Conservation (phyloP, 2,329 filamentous ascomycete species). For the Clonostachys byssicola region DNA sequence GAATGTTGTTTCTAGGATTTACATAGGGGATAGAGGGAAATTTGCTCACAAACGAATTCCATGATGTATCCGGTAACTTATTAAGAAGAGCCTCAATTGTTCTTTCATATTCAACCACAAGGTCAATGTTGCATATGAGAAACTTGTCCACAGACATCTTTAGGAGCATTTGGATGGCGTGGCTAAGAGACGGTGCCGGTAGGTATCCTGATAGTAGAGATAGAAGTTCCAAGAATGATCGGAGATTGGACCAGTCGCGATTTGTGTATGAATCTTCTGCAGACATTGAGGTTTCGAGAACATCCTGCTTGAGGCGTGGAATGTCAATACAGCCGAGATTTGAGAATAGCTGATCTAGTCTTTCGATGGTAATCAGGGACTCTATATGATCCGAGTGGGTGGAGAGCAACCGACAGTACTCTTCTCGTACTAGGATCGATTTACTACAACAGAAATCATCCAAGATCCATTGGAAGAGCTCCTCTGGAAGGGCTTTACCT, state of each 20-base stretch:
- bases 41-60: slow-evolving; percentile 37
- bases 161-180: slow-evolving; percentile 41
- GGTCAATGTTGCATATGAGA: slow-evolving; percentile 34
- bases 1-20: slow-evolving; percentile 1
- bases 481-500: slow-evolving; percentile 46
- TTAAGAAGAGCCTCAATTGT: slow-evolving; percentile 37
- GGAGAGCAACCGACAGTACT: slow-evolving; percentile 55
- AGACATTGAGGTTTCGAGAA: slow-evolving; percentile 11
- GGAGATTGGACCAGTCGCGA: slow-evolving; percentile 41
- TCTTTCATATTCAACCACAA: slow-evolving; percentile 32
- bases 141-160: slow-evolving; percentile 51
- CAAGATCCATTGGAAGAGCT: slow-evolving; percentile 64
- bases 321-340: slow-evolving; percentile 52
- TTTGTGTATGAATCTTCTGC: slow-evolving; percentile 19
- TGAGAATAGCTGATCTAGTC: slow-evolving; percentile 50
- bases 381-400: slow-evolving; percentile 35
- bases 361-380: slow-evolving; percentile 36
- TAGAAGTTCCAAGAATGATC: slow-evolving; percentile 37
- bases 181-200: slow-evolving; percentile 22
- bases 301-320: slow-evolving; percentile 21
- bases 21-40: background rate
- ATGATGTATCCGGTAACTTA: slow-evolving; percentile 28
- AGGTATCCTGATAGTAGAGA: slow-evolving; percentile 28
- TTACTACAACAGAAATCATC: slow-evolving; percentile 53
- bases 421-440: slow-evolving; percentile 48